A percentile compares a stretch with the other conserved stretches of the same genome.
These are phyloP conservation scores for Blastocystis sp. DNA, from an alignment of 352 stramenopile species.

Conservation along the genomic window DNA sequence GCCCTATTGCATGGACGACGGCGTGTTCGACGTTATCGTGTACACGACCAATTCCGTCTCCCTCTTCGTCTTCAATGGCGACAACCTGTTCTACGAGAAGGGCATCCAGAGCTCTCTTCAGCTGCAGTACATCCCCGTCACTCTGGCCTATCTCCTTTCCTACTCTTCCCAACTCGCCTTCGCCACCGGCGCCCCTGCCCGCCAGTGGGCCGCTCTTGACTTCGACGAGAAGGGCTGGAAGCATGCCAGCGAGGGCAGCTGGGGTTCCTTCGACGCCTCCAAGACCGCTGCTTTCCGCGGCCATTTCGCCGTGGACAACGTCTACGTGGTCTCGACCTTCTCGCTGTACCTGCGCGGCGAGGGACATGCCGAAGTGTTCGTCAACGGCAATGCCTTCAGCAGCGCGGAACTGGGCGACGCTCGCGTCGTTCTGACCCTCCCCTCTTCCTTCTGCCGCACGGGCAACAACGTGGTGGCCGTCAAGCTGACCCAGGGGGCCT, in stretches of 20 bases:
- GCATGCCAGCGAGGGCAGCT: background rate
- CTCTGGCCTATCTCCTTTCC: background rate
- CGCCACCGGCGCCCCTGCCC: too few species aligned
- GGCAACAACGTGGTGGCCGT: too few species aligned
- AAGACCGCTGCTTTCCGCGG: background rate
- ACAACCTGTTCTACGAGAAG: too few species aligned
- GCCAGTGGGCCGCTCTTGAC: background rate
- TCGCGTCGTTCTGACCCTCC: too few species aligned
- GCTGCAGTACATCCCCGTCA: background rate
- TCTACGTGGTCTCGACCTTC: background rate
- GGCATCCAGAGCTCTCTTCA: too few species aligned
- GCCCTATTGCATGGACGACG: too few species aligned
- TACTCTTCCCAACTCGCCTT: background rate
- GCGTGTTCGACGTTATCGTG: too few species aligned
- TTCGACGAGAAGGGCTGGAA: background rate
- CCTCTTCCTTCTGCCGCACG: too few species aligned
- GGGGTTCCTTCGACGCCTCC: background rate
- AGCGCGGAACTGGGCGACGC: background rate
- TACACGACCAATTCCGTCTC: too few species aligned
- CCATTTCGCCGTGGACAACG: background rate
- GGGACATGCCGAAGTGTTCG: background rate
- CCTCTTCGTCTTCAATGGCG: too few species aligned
- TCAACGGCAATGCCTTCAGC: background rate
- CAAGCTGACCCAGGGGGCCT: too few species aligned
- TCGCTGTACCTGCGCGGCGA: background rate